phyloP scores from a whole-genome alignment of 352 stramenopile species.

The Globisporangium barbulae region DNA sequence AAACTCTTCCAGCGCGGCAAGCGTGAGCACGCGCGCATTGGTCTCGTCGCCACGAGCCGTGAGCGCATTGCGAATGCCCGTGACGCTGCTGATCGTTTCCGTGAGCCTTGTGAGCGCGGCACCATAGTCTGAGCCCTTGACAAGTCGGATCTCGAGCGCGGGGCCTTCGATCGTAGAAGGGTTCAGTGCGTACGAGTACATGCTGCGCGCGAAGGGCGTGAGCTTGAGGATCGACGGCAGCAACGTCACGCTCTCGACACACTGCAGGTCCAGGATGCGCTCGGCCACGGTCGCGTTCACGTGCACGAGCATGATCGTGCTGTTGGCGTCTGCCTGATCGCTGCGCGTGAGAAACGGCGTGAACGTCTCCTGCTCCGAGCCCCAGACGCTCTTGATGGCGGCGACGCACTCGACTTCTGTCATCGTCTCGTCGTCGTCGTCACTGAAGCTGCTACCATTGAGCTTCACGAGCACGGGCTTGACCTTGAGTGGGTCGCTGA shows the following conservation, averaged over 20 bases:
- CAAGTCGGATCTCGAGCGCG: constrained; percentile 42
- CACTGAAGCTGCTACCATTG: constrained; percentile 18
- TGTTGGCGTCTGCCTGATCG: constrained; percentile 34
- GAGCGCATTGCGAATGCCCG: constrained; percentile 53
- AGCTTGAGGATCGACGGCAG: constrained; percentile 69
- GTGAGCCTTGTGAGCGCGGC: constrained; percentile 29
- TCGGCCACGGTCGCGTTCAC: constrained; percentile 41
- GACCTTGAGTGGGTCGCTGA: constrained; percentile 18
- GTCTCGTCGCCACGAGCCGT: constrained; percentile 20
- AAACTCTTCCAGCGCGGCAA: constrained; percentile 52
- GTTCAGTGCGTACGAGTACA: constrained; percentile 30
- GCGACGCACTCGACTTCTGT: constrained; percentile 41
- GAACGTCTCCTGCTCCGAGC: constrained; percentile 35
- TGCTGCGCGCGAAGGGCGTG: constrained; percentile 67
- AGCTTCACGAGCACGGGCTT: constrained; percentile 61
- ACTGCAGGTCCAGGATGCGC: constrained; percentile 40
- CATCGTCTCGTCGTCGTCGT: constrained; percentile 1
- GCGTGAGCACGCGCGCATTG: constrained; percentile 29
- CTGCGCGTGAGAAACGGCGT: constrained; percentile 71
- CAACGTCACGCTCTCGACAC: constrained; percentile 45
- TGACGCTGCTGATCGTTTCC: constrained; percentile 23
- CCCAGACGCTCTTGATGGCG: constrained; percentile 45
- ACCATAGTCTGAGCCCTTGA: constrained; percentile 30
- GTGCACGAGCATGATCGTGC: constrained; percentile 60
- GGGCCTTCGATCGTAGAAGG: constrained; percentile 28